phyloP scores from a whole-genome alignment of 768 basidiomycete genomes.

The Termitomyces sp. region DNA sequence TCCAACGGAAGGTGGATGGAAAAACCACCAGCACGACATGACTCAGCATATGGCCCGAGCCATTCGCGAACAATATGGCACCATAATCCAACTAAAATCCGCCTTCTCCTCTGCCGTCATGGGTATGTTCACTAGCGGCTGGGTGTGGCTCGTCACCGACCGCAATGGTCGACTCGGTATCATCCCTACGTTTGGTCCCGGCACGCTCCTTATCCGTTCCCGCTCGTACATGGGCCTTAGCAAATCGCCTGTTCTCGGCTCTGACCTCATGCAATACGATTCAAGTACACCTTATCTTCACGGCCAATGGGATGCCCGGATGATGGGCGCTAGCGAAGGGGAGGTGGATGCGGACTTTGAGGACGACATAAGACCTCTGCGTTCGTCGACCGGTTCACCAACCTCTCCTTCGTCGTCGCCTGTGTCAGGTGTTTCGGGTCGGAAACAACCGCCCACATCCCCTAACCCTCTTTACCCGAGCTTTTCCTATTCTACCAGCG shows the following conservation, averaged over 20 bases:
- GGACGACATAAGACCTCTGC: constrained; percentile 6
- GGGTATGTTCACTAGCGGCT: constrained; percentile 79
- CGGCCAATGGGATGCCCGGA: not conserved
- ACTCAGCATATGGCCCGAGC: constrained; percentile 21
- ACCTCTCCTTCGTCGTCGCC: constrained; percentile 34
- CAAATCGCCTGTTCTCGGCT: constrained; percentile 14
- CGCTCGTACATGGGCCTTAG: constrained; percentile 32
- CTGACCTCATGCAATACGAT: constrained; percentile 5
- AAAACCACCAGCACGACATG: constrained; percentile 36
- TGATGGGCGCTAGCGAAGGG: not conserved
- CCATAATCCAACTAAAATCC: constrained; percentile 66
- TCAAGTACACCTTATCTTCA: constrained; percentile 1
- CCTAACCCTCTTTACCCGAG: constrained; percentile 26
- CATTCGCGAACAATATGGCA: constrained; percentile 55
- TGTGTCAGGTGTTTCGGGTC: constrained; percentile 36
- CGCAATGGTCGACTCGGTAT: constrained; percentile 56
- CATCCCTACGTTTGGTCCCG: constrained; percentile 84
- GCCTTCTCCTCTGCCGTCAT: constrained; percentile 70
- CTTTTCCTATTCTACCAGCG: constrained; percentile 19
- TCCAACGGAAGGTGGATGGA: constrained; percentile 24
- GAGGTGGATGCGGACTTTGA: not conserved
- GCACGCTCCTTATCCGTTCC: constrained; percentile 79
- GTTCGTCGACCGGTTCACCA: constrained; percentile 16
- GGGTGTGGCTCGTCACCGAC: constrained; percentile 86
- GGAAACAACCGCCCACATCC: constrained; percentile 22